Conservation (phyloP, 306 rosid genomes). For the Quercus agrifolia region DNA sequence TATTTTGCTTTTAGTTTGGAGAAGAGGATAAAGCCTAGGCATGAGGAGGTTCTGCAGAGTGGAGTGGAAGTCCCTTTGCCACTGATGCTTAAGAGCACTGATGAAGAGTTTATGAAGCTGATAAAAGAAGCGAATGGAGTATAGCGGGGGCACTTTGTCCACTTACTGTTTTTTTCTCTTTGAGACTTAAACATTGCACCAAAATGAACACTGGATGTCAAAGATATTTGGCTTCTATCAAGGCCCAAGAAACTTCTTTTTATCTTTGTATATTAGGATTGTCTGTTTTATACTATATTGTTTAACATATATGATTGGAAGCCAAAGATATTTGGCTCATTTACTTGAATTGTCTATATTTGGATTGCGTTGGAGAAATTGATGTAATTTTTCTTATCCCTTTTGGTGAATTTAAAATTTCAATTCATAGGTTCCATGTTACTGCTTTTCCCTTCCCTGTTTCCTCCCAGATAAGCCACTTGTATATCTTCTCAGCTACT, state of each 20-base stretch:
- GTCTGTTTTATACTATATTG: too few species aligned
- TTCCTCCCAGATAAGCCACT: not conserved
- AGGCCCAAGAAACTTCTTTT: too few species aligned
- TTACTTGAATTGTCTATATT: not conserved
- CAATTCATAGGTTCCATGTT: not conserved
- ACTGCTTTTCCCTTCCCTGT: too few species aligned
- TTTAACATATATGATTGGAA: not conserved
- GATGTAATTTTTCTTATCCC: not conserved
- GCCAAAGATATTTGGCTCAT: not conserved
- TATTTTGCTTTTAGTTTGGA: slow-evolving; percentile 85
- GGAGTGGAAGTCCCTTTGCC: slow-evolving; percentile 58
- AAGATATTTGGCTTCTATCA: too few species aligned
- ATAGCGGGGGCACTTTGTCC: not conserved
- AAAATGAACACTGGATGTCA: too few species aligned
- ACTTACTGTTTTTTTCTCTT: not conserved
- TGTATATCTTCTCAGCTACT: too few species aligned
- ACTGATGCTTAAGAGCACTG: slow-evolving; percentile 74
- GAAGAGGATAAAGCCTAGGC: slow-evolving; percentile 88
- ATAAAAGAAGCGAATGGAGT: slow-evolving; percentile 19
- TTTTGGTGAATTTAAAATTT: not conserved
- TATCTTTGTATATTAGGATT: too few species aligned
- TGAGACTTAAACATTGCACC: not conserved
- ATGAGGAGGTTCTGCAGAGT: slow-evolving; percentile 47
- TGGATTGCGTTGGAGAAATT: not conserved
- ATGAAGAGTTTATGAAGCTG: slow-evolving; percentile 63